Base-by-base conservation (phyloP, 73 alveolate genomes). In the Halteria grandinella region DNA sequence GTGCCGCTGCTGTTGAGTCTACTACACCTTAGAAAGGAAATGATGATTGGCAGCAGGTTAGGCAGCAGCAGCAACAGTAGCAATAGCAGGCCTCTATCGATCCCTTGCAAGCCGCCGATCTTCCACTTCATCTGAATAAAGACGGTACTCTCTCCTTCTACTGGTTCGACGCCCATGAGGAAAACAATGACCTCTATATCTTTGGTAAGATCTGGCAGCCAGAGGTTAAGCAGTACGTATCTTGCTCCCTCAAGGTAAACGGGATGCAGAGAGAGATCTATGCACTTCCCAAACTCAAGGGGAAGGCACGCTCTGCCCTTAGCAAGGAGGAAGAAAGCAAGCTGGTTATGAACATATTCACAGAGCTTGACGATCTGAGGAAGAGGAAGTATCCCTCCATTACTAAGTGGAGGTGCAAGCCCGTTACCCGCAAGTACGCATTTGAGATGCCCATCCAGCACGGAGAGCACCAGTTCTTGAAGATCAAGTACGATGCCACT, bases 141-240 rank as follows among this genome's bases (percentile, higher is more conserved):
- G 90, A 93, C 66, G 89, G 84, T 27, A 27, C 90, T 17, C 83
- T 90, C 17, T 63, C 83, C 53, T 73, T 93, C 43, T 93, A 66
- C 83, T 93, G 98, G 98, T 78, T 87, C 50, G 98, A 93, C 57
- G 98, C 97, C 23, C 89, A 88, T 40, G 98, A 93, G 73, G 98
- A 93, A 66, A 87, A 82, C 41, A 91, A 87, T 43, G 90, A 78
- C 57, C 76, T 90, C 15, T 83, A 40, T 29, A 47, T 93, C 37
- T 93, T 93, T 54, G 98, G 98, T 8, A 93, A 93, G 79, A 78
- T 93, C 27, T 93, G 54, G 64, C 83, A 77, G 44, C 91, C 93
- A 0, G 76, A 83, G 33, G 60, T 75, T 11, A 87, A 74, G 39
- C 62, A 86, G 39, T 93, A 31, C 72, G 60, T 58, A n/a, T 77